Percentiles rank a stretch among this genome's conserved stretches.
phyloP scores from a whole-genome alignment of 345 rosid genomes.

The Brassica napus region DNA sequence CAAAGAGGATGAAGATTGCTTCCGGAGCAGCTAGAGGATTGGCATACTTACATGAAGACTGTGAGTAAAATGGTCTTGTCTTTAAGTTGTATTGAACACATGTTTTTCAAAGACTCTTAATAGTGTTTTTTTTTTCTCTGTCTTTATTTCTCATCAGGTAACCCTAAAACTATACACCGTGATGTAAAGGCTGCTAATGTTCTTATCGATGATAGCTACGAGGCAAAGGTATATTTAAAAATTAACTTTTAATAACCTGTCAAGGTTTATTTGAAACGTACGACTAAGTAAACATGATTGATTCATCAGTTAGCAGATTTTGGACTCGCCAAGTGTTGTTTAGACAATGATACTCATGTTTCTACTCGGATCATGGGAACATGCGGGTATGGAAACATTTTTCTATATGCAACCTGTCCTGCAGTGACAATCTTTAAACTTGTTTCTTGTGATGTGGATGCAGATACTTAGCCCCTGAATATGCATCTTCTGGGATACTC shows the following conservation, averaged over 20 bases:
- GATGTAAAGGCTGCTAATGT: constrained; percentile 87
- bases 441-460: constrained; percentile 20
- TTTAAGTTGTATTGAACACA: background rate
- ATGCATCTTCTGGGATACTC: constrained; percentile 58
- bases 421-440: no score
- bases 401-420: background rate
- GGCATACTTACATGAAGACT: constrained; percentile 88
- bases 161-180: constrained; percentile 83
- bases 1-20: constrained; percentile 60
- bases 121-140: background rate
- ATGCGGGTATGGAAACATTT: constrained; percentile 62
- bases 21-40: constrained; percentile 50
- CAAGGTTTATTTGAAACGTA: background rate
- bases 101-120: background rate
- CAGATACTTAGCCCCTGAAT: constrained; percentile 60
- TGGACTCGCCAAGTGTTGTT: constrained; percentile 74
- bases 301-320: constrained; percentile 81
- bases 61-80: constrained; percentile 46
- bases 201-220: constrained; percentile 71
- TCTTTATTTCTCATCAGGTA: constrained; percentile 48
- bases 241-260: background rate
- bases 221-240: constrained; percentile 53
- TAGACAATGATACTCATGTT: constrained; percentile 77
- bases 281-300: background rate
- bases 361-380: constrained; percentile 96